phyloP scores from a whole-genome alignment of 768 basidiomycete species.

The Solioccasus polychromus region DNA sequence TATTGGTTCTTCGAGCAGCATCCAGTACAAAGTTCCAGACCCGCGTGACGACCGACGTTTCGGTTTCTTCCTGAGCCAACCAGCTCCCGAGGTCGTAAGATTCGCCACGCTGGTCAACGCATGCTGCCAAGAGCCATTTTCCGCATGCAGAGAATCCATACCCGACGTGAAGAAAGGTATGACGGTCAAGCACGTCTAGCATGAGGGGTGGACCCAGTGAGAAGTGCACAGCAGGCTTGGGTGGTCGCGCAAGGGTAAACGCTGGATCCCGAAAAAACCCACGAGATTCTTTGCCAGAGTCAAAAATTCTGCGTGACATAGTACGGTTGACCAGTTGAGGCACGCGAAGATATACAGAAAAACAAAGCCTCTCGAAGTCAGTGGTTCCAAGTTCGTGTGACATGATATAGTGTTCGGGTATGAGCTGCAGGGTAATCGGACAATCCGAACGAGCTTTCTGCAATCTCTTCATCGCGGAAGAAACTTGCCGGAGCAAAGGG shows the following conservation, averaged over 20 bases:
- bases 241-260: slow-evolving; percentile 56
- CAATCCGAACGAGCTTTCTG: slow-evolving; percentile 43
- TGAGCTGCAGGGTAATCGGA: slow-evolving; percentile 66
- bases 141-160: slow-evolving; percentile 65
- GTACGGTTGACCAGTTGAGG: slow-evolving; percentile 56
- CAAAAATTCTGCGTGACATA: slow-evolving; percentile 52
- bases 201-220: slow-evolving; percentile 38
- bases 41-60: slow-evolving; percentile 49
- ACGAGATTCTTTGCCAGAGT: slow-evolving; percentile 38
- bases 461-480: slow-evolving; percentile 59
- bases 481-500: slow-evolving; percentile 63
- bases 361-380: slow-evolving; percentile 50
- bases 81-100: slow-evolving; percentile 67
- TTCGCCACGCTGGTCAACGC: slow-evolving; percentile 78
- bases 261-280: slow-evolving; percentile 62
- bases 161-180: slow-evolving; percentile 72
- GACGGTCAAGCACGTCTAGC: slow-evolving; percentile 51
- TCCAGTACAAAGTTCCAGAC: slow-evolving; percentile 70
- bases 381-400: slow-evolving; percentile 23
- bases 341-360: slow-evolving; percentile 71
- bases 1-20: slow-evolving; percentile 60
- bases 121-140: slow-evolving; percentile 75
- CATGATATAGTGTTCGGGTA: slow-evolving; percentile 63
- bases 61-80: slow-evolving; percentile 50
- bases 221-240: slow-evolving; percentile 35